phyloP scores from a whole-genome alignment of 2,329 filamentous ascomycete species.

The Penicillium sclerotiorum region DNA sequence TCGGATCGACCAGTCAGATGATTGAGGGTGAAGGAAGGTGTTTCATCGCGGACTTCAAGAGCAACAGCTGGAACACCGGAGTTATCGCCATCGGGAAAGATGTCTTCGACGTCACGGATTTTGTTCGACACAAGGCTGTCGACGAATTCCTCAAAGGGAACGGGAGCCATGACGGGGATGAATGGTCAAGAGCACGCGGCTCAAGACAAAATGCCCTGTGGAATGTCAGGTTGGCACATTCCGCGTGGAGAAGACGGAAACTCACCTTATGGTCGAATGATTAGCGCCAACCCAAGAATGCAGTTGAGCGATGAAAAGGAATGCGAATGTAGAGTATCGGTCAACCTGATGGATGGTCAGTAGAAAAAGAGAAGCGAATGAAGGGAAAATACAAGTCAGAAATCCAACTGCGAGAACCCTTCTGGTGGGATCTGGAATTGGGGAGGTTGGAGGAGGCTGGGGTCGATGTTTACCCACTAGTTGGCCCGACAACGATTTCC shows the following conservation, averaged over 20 bases:
- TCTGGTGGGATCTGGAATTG: conserved; percentile 27
- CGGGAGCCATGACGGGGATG: conserved; percentile 33
- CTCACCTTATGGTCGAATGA: conserved; percentile 18
- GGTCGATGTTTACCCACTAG: conserved; percentile 31
- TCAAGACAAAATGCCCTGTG: conserved; percentile 35
- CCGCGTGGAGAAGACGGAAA: not conserved
- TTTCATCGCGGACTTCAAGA: too few species aligned
- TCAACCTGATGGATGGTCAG: conserved; percentile 13
- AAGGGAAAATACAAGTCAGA: conserved; percentile 15
- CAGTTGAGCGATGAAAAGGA: conserved; percentile 3
- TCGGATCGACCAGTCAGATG: conserved; percentile 33
- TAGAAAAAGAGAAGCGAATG: conserved; percentile 4
- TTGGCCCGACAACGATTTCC: conserved; percentile 15
- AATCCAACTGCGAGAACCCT: conserved; percentile 9
- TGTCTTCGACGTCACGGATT: conserved; percentile 10
- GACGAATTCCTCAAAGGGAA: conserved; percentile 27
- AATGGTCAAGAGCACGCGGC: conserved; percentile 39
- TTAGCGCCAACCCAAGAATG: conserved; percentile 16
- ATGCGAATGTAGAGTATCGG: not conserved
- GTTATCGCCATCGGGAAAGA: conserved; percentile 11
- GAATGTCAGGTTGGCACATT: conserved; percentile 14
- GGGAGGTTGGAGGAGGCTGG: conserved; percentile 45
- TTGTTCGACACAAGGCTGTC: conserved; percentile 26
- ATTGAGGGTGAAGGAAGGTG: conserved; percentile 29
- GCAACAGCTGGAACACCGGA: too few species aligned